Conservation (phyloP, 2,329 filamentous ascomycete species). For the Emergomyces pasteurianus region DNA sequence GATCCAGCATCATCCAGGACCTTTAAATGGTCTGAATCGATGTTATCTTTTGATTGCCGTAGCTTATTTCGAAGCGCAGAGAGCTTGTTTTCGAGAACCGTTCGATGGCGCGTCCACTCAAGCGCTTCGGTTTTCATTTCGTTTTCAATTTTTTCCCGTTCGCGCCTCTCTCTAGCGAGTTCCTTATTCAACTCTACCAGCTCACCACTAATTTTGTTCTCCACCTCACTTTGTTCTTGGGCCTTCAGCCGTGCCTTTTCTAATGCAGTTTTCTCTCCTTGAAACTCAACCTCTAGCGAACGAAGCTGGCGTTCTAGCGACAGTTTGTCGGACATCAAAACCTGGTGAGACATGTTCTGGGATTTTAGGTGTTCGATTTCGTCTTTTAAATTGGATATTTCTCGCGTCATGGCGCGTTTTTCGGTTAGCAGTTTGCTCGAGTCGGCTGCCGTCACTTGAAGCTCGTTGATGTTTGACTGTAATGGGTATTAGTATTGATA, state of each 20-base stretch:
- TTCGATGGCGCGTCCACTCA: slow-evolving; percentile 51
- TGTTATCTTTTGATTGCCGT: slow-evolving; percentile 23
- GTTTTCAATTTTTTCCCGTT: slow-evolving; percentile 55
- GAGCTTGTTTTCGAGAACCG: slow-evolving; percentile 58
- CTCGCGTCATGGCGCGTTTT: slow-evolving; percentile 49
- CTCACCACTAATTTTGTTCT: slow-evolving; percentile 28
- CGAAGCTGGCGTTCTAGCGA: slow-evolving; percentile 66
- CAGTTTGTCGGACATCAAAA: slow-evolving; percentile 67
- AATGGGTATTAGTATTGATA: neutral
- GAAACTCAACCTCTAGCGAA: slow-evolving; percentile 66
- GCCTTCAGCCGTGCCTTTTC: slow-evolving; percentile 41
- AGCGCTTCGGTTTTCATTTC: slow-evolving; percentile 44
- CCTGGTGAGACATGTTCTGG: slow-evolving; percentile 50
- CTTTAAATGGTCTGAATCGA: neutral
- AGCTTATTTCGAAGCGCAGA: slow-evolving; percentile 59
- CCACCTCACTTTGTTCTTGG: slow-evolving; percentile 28
- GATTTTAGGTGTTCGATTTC: slow-evolving; percentile 51
- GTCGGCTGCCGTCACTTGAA: slow-evolving; percentile 56
- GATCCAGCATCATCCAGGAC: neutral
- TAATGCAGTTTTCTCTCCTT: slow-evolving; percentile 63
- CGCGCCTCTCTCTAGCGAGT: slow-evolving; percentile 48
- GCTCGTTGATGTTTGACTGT: slow-evolving; percentile 49
- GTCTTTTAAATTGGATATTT: slow-evolving; percentile 46
- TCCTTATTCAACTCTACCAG: slow-evolving; percentile 44
- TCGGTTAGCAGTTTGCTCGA: slow-evolving; percentile 58